Base-by-base conservation (phyloP, 1,284 basidiomycete species). In the Schizopora paradoxa region DNA sequence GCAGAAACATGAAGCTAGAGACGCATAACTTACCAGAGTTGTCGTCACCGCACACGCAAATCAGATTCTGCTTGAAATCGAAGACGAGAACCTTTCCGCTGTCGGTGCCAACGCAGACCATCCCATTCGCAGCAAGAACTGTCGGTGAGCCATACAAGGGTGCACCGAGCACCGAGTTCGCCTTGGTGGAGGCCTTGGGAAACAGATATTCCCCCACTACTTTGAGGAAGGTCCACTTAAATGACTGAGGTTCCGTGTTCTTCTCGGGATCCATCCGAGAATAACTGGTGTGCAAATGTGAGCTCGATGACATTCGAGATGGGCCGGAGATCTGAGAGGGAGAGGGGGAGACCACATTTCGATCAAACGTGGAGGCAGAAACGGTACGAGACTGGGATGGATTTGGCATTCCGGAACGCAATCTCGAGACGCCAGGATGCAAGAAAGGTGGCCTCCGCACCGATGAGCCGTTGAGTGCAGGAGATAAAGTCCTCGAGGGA, bases 81-180 rank as follows among this genome's bases (percentile, higher is more conserved):
- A 93, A 95, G 1, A 97, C 86, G 38, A 84, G 73, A 26, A 87
- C 75, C 58, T 75, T 80, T 4, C 94, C 96, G 18, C 70, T 67
- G 36, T 84, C 79, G 0, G 87, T 93, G 3, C 96, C 96, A 4
- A 98, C 72, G 51, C 91, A 97, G 27, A 99, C 79, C 50, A 96
- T 68, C 0, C 93, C 94, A 55, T 90, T 90, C 7, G 88, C 86
- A 6, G 87, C 82, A 46, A 98, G 65, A 8, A 89, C 87, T 0
- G 85, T 91, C 0, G 94, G 91, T 0, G 66, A 68, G 0, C 88
- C 87, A 14, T 74, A 58, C 4, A 67, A 59, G 4, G 76, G 66
- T 1, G 76, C 66, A 0, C 80, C 82, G 6, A 89, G 68, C 2
- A 86, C 56, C 18, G 79, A 68, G 7, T 79, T 73, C 13, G 76